Evolutionary conservation across 2,329 filamentous ascomycete genomes (phyloP).

Genomic region (Furcasterigmium furcatum): DNA sequence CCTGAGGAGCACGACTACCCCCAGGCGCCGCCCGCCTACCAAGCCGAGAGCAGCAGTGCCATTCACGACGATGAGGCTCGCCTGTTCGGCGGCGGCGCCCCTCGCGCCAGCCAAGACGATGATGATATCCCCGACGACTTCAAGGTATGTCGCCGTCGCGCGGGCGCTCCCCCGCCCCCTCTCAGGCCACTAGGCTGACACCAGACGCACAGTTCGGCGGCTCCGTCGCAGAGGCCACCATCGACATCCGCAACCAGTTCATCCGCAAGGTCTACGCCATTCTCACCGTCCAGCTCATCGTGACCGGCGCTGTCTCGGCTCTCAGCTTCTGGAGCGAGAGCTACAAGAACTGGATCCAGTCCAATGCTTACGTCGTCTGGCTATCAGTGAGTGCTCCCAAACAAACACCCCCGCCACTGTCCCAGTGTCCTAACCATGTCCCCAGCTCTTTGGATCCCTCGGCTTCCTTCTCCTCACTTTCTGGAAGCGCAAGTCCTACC

Average conservation of each 20-base stretch:
- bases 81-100: conserved; percentile 62
- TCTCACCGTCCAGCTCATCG: conserved; percentile 88
- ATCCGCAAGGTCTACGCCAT: conserved; percentile 97
- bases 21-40: conserved; percentile 81
- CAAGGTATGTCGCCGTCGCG: conserved; percentile 56
- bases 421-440: conserved; percentile 13
- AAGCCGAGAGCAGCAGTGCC: conserved; percentile 42
- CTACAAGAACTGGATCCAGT: conserved; percentile 87
- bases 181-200: conserved; percentile 8
- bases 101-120: conserved; percentile 73
- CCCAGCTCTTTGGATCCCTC: conserved; percentile 72
- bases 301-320: conserved; percentile 75
- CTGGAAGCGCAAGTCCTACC: conserved; percentile 96
- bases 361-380: conserved; percentile 81
- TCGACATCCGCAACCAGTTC: conserved; percentile 97
- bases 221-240: conserved; percentile 85
- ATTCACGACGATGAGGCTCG: conserved; percentile 50
- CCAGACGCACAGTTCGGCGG: conserved; percentile 72
- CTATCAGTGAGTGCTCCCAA: conserved; percentile 55
- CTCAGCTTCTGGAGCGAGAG: conserved; percentile 78
- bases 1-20: conserved; percentile 66
- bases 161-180: not conserved
- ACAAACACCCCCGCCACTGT: not conserved
- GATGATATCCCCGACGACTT: conserved; percentile 89
- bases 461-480: conserved; percentile 83